These are phyloP conservation scores for Scedosporium aurantiacum DNA, from an alignment of 2,329 filamentous ascomycete species.

Conservation along the genomic window DNA sequence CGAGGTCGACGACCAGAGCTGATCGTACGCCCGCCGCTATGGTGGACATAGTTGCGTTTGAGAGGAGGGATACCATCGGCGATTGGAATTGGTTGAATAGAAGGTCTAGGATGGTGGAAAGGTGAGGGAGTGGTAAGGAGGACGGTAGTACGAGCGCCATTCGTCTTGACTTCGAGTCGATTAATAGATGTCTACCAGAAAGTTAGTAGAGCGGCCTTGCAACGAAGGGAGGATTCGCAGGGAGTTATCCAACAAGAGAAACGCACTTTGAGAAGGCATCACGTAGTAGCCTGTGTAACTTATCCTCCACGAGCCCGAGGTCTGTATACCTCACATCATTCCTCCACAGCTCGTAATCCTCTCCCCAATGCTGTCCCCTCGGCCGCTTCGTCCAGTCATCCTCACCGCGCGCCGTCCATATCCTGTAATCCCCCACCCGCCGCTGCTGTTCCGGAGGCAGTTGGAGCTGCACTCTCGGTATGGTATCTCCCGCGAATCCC, in stretches of 20 bases:
- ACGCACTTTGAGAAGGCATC: conserved; percentile 68
- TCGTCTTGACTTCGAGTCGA: conserved; percentile 66
- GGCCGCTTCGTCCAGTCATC: conserved; percentile 35
- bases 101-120: conserved; percentile 65
- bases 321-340: conserved; percentile 64
- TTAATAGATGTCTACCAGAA: conserved; percentile 43
- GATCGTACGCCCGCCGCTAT: conserved; percentile 75
- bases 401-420: conserved; percentile 48
- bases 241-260: background rate
- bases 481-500: conserved; percentile 76
- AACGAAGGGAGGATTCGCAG: background rate
- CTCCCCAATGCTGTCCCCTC: conserved; percentile 45
- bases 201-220: conserved; percentile 7
- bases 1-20: conserved; percentile 80
- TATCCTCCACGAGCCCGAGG: conserved; percentile 72
- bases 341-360: conserved; percentile 65
- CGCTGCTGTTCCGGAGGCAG: conserved; percentile 69
- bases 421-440: conserved; percentile 70
- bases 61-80: conserved; percentile 70
- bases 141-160: conserved; percentile 69
- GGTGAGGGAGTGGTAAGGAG: conserved; percentile 62
- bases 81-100: conserved; percentile 73
- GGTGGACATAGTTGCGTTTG: conserved; percentile 60
- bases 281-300: conserved; percentile 70
- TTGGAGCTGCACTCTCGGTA: conserved; percentile 58